Base-by-base conservation (phyloP, 1,284 basidiomycete genomes). In the Entoloma clypeatum region DNA sequence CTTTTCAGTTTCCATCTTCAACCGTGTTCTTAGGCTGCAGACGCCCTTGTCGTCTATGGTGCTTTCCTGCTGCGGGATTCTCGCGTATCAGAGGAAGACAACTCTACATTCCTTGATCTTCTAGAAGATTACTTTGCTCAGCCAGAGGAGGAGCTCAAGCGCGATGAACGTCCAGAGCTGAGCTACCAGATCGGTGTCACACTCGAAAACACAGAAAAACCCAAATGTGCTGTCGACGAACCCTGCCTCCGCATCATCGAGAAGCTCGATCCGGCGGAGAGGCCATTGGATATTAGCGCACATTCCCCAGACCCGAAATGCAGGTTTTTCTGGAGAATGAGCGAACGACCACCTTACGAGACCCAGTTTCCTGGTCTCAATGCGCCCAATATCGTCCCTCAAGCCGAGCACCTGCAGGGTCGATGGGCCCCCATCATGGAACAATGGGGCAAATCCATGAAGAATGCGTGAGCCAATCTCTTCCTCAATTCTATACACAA, bases 321-420 rank as follows among this genome's bases (percentile, higher is more conserved):
- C 58, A 76, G 92, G 51, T 93, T 93, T 72, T 94, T 94, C 64
- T 92, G 89, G 77, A 85, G 77, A 54, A 92, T 93, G 90, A 74
- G 77, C 45, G 72, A 79, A 39, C 65, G 65, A 7, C 86, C 89
- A 0, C 86, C 89, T 1, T 87, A 90, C 53, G 68, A 83, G 53
- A 90, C 88, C 0, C 68, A 73, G 32, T 93, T 82, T 57, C 86
- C 88, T 0, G 71, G 64, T 3, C 62, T 90, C 40, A 88, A 88
- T 55, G 82, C 86, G 17, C 71, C 80, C 1, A 94, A 94, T 58
- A 83, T 94, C 18, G 71, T 88, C 1, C 91, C 92, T 0, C 64
- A 75, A 42, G 73, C 69, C 7, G 60, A 64, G n/a, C 52, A 50
- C 7, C 69, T 92, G 47, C 69, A 68, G 32, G 61, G 68, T 19